Percentiles rank a stretch among this genome's conserved stretches.
phyloP scores from a whole-genome alignment of 2,329 filamentous ascomycete species.

The Fusarium fujikuroi region DNA sequence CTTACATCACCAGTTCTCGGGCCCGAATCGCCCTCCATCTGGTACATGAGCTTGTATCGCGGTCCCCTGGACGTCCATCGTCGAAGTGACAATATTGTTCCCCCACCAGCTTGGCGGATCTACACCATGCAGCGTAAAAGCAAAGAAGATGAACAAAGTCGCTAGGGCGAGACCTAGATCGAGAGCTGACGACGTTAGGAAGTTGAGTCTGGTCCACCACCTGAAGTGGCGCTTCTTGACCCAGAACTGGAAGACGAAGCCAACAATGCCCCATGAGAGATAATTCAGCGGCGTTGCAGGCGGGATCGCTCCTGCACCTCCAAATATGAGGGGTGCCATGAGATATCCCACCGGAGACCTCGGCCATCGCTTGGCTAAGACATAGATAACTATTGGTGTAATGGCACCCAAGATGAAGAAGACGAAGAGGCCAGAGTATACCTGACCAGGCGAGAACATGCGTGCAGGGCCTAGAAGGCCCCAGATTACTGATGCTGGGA shows the following conservation, averaged over 20 bases:
- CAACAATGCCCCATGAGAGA: constrained; percentile 77
- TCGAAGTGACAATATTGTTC: constrained; percentile 66
- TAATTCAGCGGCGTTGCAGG: constrained; percentile 80
- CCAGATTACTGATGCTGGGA: constrained; percentile 60
- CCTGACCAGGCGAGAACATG: constrained; percentile 71
- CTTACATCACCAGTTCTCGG: constrained; percentile 59
- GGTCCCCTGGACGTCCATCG: constrained; percentile 69
- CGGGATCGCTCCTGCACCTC: constrained; percentile 67
- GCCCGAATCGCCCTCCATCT: constrained; percentile 70
- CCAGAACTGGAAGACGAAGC: constrained; percentile 75
- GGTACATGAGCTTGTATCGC: constrained; percentile 66
- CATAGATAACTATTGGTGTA: constrained; percentile 63
- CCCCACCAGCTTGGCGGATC: constrained; percentile 77
- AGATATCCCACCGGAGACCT: constrained; percentile 62
- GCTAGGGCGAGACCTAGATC: constrained; percentile 75
- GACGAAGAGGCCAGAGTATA: constrained; percentile 69
- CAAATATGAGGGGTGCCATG: constrained; percentile 72
- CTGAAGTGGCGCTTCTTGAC: constrained; percentile 71
- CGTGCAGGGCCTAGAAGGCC: constrained; percentile 71
- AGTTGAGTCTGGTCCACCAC: constrained; percentile 82
- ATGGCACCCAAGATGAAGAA: constrained; percentile 69
- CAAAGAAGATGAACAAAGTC: constrained; percentile 77
- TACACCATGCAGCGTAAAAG: constrained; percentile 71
- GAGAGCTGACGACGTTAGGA: constrained; percentile 74
- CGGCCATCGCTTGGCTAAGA: constrained; percentile 61